Base-by-base conservation (phyloP, 1,284 basidiomycete species). In the Cutaneotrichosporon sp. region DNA sequence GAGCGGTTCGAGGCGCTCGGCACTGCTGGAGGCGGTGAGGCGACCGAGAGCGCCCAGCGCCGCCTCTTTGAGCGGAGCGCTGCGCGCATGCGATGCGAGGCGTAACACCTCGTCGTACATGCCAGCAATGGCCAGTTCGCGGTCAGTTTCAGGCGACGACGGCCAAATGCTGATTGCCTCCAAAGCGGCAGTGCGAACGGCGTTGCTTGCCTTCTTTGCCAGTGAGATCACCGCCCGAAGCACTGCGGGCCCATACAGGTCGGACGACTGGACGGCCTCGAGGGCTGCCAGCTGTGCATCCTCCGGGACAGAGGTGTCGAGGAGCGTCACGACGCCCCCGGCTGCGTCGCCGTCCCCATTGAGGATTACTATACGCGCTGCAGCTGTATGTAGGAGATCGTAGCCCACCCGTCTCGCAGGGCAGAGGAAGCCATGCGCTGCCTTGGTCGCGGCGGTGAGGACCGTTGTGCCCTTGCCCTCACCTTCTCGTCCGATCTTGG, bases 41-140 rank as follows among this genome's bases (percentile, higher is more conserved):
- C 64, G 64, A 5, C 61, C 65, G 7, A 66, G 48, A 12, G 61
- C 61, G 3, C 54, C 55, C 37, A 74, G 54, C 4, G 62, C 65
- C 11, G 70, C 71, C 49, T 74, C 70, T 33, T 53, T 57, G 5
- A 74, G 54, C 1, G 70, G 70, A 12, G 70, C 60, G 51, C 61
- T 66, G 17, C 42, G 59, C 1, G 57, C 38, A 20, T 41, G 19
- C 12, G 51, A 38, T 0, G 39, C 25, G 19, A 57, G 38, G 7
- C 19, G n/a, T 11, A 24, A n/a, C 17, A 41, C 11, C 31, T 25
- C 25, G n/a, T 37, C 31, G 4, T 33, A 35, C 7, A 60, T 39
- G 24, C n/a, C 17, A 5, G 26, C 34, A 11, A 45, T 41, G 6
- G 41, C 37, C 14, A 19, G 33, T 17, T 39, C 37, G 22, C 20